Evolutionary conservation across 169 alveolate genomes (phyloP), one percentile per base, ranked within the genome.

Genomic region (Plasmodium gonderi): DNA sequence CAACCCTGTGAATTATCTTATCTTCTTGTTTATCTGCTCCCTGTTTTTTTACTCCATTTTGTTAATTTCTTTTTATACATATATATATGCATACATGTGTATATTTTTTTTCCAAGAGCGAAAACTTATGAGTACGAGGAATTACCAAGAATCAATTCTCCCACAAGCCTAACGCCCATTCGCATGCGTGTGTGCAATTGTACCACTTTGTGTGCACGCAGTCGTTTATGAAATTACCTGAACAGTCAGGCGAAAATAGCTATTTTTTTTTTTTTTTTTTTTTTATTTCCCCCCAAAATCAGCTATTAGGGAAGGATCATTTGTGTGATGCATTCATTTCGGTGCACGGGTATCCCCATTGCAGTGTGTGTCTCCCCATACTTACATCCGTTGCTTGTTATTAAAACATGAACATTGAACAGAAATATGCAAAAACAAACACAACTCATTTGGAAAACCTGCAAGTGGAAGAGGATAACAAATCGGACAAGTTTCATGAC

Each of bases 381-480:
- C n/a, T n/a, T 47, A 47, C 79, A 12, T 72, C 29, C 80, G 26
- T 72, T 11, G 26, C 8, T 26, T 72, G 38, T 67, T n/a, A n/a
- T 17, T n/a, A n/a, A 31, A 79, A 33, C 20, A 54, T 79, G 75
- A 79, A 79, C 29, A 65, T 68, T n/a, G 26, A 17, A 23, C 33
- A 38, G 23, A 72, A 76, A 44, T 47, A 14, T 20, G 42, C 33
- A 11, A 36, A 12, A 42, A 83, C 9, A 33, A 80, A 7, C 80
- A 42, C 33, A n/a, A 26, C 47, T 9, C 14, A 5, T n/a, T n/a
- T n/a, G n/a, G n/a, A n/a, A n/a, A n/a, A n/a, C n/a, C n/a, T n/a
- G n/a, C n/a, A n/a, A n/a, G n/a, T n/a, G n/a, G 72, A 38, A n/a
- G 69, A 80, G 49, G 80, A 65, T 17, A 40, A 20, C 29, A 64